Evolutionary conservation across 495 filamentous ascomycete species (phyloP), one percentile per base, ranked within the genome.

Genomic region (Saxophila tyrrhenica): DNA sequence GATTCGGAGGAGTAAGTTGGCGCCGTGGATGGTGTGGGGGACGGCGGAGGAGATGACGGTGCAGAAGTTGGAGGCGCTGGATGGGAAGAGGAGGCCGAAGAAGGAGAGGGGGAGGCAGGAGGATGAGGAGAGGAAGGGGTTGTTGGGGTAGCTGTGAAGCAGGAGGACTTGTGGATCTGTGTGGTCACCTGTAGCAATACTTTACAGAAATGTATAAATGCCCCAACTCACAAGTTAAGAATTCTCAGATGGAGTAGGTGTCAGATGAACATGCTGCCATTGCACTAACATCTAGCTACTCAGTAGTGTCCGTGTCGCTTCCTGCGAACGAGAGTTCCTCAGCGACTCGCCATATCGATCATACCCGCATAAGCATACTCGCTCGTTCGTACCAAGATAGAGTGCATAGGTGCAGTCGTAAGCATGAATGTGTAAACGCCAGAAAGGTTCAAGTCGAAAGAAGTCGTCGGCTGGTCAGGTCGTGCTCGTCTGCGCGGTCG

Each of bases 1-100:
- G 22, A 65, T 82, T 47, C 68, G 76, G 69, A 72, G 72, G 1
- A 85, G 78, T 50, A 62, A 73, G 57, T 74, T 80, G 41, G 68
- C 67, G 38, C 74, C 75, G 13, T 96, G 90, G 90, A 78, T 74
- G 64, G 64, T 94, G 46, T 86, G 88, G 81, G 89, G 89, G 22
- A 81, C 79, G 35, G 67, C 78, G 38, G 70, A 75, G 56, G 75
- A 83, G 61, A 84, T 78, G 10, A 78, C 74, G 39, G n/a, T 66
- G 20, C 73, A 82, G 24, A 68, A 71, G 49, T 25, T 61, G 41
- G 16, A 39, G 50, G 56, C 54, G 41, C 52, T 58, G 16, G 38
- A 62, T 51, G 23, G 51, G 54, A 39, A 20, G 25, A 8, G 23
- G 54, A 58, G 29, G 29, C 7, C 7, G 7, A 13, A 35, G 29